phyloP scores from a whole-genome alignment of 129 eudicot species.

The Heracleum sosnowskyi region DNA sequence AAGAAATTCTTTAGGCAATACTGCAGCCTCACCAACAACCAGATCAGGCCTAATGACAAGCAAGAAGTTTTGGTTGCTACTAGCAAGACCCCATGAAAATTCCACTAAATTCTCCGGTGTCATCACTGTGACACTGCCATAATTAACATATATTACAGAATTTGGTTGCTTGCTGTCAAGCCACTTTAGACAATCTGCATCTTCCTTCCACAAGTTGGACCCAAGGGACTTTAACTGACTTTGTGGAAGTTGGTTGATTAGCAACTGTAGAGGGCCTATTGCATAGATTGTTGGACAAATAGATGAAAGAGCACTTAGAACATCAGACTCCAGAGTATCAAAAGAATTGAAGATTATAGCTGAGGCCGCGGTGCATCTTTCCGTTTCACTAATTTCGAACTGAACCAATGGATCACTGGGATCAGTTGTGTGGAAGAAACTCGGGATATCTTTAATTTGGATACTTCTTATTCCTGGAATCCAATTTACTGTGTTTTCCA shows the following conservation, averaged over 20 bases:
- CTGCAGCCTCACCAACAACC: neutral
- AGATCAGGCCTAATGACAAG: neutral
- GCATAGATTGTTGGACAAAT: slow-evolving; percentile 45
- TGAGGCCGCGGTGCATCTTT: slow-evolving; percentile 47
- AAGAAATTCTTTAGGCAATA: neutral
- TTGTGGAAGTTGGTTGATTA: neutral
- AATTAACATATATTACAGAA: neutral
- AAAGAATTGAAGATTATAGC: neutral
- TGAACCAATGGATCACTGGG: slow-evolving; percentile 33
- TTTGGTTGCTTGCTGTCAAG: neutral
- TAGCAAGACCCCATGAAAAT: slow-evolving; percentile 7
- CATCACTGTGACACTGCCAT: slow-evolving; percentile 1
- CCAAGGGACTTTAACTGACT: neutral
- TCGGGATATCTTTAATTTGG: slow-evolving; percentile 19
- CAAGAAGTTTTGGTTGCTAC: slow-evolving; percentile 2
- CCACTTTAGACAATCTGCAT: neutral
- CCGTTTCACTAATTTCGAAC: slow-evolving; percentile 59
- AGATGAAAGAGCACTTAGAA: neutral
- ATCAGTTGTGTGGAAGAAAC: slow-evolving; percentile 17
- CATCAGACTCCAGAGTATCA: neutral
- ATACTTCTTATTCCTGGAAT: slow-evolving; percentile 7
- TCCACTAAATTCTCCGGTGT: neutral
- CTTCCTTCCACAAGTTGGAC: neutral
- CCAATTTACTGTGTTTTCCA: slow-evolving; percentile 11
- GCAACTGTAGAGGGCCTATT: slow-evolving; percentile 68